Base-by-base conservation (phyloP, 1,139 yeast species). In the Blastobotrys capitulatus region DNA sequence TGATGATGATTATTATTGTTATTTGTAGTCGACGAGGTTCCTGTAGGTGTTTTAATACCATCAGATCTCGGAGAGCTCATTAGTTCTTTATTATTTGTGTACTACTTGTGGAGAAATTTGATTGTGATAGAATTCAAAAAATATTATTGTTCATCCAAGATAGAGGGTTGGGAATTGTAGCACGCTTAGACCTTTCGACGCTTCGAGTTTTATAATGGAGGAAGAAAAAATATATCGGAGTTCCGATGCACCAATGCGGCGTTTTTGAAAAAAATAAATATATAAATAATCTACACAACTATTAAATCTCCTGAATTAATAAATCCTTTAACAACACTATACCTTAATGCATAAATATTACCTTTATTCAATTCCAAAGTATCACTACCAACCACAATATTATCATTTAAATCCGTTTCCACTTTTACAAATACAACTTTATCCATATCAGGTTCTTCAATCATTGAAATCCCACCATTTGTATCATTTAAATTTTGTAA, bases 311-410 rank as follows among this genome's bases (percentile, higher is more conserved):
- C 61, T 12, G 44, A 40, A 10, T 46, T 48, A 6, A 58, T 47
- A 34, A 47, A 45, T 12, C 52, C 51, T 27, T 51, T 48, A 3
- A 85, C 71, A 6, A 80, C 76, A 20, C 75, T 74, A 67, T 87
- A 90, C 51, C 87, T 74, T 62, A 87, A 75, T 40, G 86, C 88
- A 60, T 86, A 88, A 10, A 89, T 80, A 36, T 90, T 87, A n/a
- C 79, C 81, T 18, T 71, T 66, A 7, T 71, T 75, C 54, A 89
- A 71, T 45, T 82, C 86, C 12, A 89, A 72, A 50, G 76, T 81
- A 55, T 86, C 95, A 20, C 68, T 73, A 3, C 69, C 70, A 1
- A 63, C 56, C 6, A 58, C 52, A 3, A 68, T 60, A 7, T 62
- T 60, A 12, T 54, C 59, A 9, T 68, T 77, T 12, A 66, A 61